phyloP scores from a whole-genome alignment of 176 grass and related monocot species.

The Carex scoparia region DNA sequence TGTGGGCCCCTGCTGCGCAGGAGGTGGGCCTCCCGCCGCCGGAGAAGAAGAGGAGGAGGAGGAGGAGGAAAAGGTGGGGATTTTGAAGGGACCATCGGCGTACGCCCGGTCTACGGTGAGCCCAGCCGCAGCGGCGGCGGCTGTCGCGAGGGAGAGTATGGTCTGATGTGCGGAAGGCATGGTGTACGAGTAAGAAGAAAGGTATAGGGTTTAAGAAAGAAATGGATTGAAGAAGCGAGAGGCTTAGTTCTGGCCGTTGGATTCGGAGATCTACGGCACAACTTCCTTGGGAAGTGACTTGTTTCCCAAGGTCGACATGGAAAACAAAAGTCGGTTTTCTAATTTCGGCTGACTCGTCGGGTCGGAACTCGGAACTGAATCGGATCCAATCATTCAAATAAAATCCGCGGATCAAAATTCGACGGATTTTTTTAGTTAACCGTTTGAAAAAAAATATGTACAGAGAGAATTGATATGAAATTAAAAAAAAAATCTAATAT shows the following conservation, averaged over 20 bases:
- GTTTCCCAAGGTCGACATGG: slow-evolving; percentile 16
- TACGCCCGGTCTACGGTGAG: slow-evolving; percentile 15
- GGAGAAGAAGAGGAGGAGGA: slow-evolving; percentile 31
- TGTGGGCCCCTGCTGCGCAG: not conserved
- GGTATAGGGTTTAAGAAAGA: slow-evolving; percentile 26
- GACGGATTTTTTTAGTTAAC: no score
- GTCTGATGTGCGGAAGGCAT: slow-evolving; percentile 17
- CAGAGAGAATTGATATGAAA: no score
- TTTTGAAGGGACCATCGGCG: slow-evolving; percentile 12
- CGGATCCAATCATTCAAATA: not conserved
- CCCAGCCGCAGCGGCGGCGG: slow-evolving; percentile 10
- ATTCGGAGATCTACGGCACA: not conserved
- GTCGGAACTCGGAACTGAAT: not conserved
- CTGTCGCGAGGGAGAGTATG: slow-evolving; percentile 7
- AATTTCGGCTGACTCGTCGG: not conserved
- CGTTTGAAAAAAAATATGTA: no score
- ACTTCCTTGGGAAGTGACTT: slow-evolving; percentile 1
- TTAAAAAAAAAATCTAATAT: no score
- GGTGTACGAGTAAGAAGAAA: not conserved
- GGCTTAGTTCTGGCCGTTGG: slow-evolving; percentile 8
- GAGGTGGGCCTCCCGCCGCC: slow-evolving; percentile 33
- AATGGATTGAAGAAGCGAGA: not conserved
- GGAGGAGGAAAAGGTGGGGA: slow-evolving; percentile 20
- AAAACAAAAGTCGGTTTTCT: not conserved
- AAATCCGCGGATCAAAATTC: not conserved